Conservation (phyloP, 2,329 filamentous ascomycete species). For the Epichloe uncinata region DNA sequence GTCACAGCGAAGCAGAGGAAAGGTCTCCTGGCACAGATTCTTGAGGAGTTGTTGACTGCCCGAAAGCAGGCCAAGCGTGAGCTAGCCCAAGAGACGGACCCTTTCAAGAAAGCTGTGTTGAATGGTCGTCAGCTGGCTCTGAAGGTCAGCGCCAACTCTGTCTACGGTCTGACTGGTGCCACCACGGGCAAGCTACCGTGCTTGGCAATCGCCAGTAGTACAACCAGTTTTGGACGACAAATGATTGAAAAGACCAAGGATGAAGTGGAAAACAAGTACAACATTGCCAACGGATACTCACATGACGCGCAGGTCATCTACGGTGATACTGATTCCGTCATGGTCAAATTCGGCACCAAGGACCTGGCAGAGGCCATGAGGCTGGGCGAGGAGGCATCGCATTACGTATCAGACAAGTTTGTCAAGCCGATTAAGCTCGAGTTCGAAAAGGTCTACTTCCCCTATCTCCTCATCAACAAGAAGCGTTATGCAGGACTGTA, state of each 20-base stretch:
- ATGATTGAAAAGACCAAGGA: conserved; percentile 98
- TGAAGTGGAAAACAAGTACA: conserved; percentile 86
- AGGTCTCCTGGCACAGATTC: conserved; percentile 83
- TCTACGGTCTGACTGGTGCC: conserved; percentile 93
- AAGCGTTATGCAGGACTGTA: conserved; percentile 97
- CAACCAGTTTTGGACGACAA: conserved; percentile 89
- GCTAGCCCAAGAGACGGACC: conserved; percentile 74
- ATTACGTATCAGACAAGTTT: conserved; percentile 83
- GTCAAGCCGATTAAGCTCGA: conserved; percentile 96
- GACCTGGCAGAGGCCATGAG: conserved; percentile 86
- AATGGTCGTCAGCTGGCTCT: conserved; percentile 94
- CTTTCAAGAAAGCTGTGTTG: conserved; percentile 94
- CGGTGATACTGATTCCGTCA: conserved; percentile 97
- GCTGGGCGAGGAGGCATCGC: conserved; percentile 82
- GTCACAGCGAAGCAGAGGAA: conserved; percentile 81
- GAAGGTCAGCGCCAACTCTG: conserved; percentile 95
- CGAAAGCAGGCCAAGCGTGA: conserved; percentile 93
- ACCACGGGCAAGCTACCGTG: conserved; percentile 94
- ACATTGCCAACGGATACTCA: conserved; percentile 83
- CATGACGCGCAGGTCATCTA: conserved; percentile 97
- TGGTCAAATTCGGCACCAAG: conserved; percentile 94
- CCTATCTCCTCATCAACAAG: conserved; percentile 98
- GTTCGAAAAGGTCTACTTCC: conserved; percentile 98
- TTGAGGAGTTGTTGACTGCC: conserved; percentile 82
- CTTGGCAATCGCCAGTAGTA: conserved; percentile 88